Percentiles rank a stretch among this genome's conserved stretches.
Conservation (phyloP, 768 basidiomycete species). For the Naganishia kalamii region DNA sequence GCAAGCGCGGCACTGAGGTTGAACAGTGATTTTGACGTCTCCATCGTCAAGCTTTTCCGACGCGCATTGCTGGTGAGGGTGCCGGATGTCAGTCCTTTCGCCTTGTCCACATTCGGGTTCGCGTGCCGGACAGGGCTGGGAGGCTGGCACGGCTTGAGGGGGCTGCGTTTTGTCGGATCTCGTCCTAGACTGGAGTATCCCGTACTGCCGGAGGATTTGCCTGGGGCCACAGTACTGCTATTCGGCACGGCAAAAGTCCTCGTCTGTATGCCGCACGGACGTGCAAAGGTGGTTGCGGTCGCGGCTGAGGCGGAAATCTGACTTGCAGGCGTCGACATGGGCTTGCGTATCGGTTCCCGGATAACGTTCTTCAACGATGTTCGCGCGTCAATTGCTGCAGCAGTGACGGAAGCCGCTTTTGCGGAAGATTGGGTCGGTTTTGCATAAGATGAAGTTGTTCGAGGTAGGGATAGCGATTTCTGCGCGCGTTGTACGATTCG, state of each 20-base stretch:
- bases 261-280: neutral
- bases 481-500: slow-evolving; percentile 1
- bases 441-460: slow-evolving; percentile 3
- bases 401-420: neutral
- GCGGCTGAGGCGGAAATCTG: neutral
- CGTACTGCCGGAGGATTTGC: neutral
- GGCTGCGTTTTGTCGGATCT: neutral
- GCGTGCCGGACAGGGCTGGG: neutral
- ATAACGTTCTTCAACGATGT: neutral
- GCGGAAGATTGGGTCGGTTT: slow-evolving; percentile 7
- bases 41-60: slow-evolving; percentile 13
- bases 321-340: neutral
- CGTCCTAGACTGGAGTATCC: no score
- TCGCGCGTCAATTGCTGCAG: neutral
- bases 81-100: neutral
- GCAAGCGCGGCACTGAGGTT: slow-evolving; percentile 23
- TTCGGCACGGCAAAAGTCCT: neutral
- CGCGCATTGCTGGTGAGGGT: neutral
- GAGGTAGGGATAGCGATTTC: neutral
- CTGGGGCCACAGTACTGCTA: no score
- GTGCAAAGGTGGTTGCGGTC: neutral
- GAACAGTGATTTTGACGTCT: slow-evolving; percentile 18
- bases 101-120: neutral
- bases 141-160: neutral
- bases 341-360: neutral